These are phyloP conservation scores for Gillenia trifoliata DNA, from an alignment of 306 rosid genomes.

Conservation along the genomic window DNA sequence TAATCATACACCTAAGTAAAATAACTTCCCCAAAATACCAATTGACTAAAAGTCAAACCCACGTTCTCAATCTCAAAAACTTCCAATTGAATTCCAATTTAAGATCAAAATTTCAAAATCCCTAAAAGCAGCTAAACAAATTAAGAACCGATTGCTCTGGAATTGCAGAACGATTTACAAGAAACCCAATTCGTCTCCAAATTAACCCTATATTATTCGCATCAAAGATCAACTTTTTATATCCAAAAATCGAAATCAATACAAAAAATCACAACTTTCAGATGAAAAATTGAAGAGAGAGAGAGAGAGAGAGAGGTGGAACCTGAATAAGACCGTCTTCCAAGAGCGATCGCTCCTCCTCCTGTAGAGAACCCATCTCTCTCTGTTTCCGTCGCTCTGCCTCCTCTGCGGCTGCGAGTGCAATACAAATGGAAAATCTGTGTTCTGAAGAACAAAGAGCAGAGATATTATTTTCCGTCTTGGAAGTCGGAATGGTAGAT, in stretches of 20 bases:
- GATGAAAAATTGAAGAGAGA: neutral
- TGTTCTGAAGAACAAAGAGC: neutral
- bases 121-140: neutral
- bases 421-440: neutral
- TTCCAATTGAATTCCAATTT: neutral
- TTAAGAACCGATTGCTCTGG: too few relatives aligned
- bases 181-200: neutral
- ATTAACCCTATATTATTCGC: neutral
- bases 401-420: neutral
- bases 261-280: neutral
- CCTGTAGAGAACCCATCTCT: conserved; percentile 40
- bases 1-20: neutral
- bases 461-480: neutral
- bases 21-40: neutral
- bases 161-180: neutral
- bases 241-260: neutral
- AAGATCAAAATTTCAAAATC: neutral
- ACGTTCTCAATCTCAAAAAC: neutral
- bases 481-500: neutral
- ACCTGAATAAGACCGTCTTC: conserved; percentile 51
- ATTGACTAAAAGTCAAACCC: neutral
- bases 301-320: neutral
- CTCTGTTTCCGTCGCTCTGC: neutral
- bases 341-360: conserved; percentile 35
- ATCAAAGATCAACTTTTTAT: neutral